phyloP scores from a whole-genome alignment of 2,329 filamentous ascomycete genomes.

The Pseudogymnoascus sp. region DNA sequence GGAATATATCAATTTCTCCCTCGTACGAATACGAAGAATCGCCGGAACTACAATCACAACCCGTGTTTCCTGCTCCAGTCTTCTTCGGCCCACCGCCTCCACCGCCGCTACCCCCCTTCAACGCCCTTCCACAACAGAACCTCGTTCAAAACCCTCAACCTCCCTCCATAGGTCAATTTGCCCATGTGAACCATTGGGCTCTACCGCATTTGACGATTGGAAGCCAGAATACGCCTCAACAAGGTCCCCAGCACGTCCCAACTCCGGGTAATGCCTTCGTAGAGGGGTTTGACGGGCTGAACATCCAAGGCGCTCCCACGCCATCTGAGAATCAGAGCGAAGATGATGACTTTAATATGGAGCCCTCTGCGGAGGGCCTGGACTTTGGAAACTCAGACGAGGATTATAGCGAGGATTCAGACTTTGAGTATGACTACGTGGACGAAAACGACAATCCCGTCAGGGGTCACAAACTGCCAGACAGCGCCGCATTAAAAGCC shows the following conservation, averaged over 20 bases:
- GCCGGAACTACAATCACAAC: neutral
- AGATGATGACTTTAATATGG: neutral
- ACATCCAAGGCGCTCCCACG: neutral
- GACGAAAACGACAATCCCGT: neutral
- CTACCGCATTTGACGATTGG: neutral
- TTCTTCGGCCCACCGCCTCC: slow-evolving; percentile 5
- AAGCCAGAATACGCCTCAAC: neutral
- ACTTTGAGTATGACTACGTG: neutral
- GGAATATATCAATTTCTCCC: neutral
- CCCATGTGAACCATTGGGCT: slow-evolving; percentile 1
- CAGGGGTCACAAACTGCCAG: neutral
- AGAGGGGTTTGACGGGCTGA: neutral
- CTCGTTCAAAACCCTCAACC: neutral
- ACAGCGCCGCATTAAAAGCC: neutral
- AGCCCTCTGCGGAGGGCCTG: neutral
- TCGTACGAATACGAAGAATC: neutral
- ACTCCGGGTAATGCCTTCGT: neutral
- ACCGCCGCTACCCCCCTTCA: neutral
- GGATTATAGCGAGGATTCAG: neutral
- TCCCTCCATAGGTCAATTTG: neutral
- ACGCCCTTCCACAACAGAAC: neutral
- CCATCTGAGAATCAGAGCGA: neutral
- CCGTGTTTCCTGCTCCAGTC: neutral
- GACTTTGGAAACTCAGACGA: slow-evolving; percentile 5
- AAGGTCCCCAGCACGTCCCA: neutral